These are phyloP conservation scores for Sporisorium graminicola DNA, from an alignment of 1,284 basidiomycete species.

Conservation along the genomic window DNA sequence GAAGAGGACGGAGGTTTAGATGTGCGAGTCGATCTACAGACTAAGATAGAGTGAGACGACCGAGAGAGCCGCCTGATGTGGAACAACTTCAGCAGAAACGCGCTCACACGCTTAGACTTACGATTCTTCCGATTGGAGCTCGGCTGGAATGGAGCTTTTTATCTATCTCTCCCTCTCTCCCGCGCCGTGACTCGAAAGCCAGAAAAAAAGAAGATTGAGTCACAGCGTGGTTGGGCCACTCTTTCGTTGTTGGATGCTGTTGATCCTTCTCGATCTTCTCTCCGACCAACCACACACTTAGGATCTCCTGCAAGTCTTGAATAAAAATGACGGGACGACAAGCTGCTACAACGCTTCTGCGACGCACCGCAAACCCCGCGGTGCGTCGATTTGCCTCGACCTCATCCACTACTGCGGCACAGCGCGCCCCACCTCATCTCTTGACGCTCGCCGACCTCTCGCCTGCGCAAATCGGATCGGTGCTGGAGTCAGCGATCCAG, in stretches of 20 bases:
- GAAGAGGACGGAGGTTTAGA: background rate
- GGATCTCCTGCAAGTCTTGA: background rate
- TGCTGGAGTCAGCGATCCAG: conserved; percentile 76
- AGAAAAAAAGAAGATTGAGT: conserved; percentile 1
- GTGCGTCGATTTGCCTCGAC: conserved; percentile 36
- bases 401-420: conserved; percentile 9
- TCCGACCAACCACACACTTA: background rate
- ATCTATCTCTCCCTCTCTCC: conserved; percentile 1
- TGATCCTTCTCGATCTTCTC: background rate
- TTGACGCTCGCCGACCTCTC: conserved; percentile 87
- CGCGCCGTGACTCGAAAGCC: conserved; percentile 15
- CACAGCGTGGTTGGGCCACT: conserved; percentile 9
- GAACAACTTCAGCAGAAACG: too few relatives aligned
- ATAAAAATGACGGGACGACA: conserved; percentile 36
- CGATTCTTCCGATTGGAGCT: conserved; percentile 9
- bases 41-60: background rate
- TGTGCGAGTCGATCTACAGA: too few relatives aligned
- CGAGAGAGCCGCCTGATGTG: too few relatives aligned
- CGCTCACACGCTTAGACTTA: background rate
- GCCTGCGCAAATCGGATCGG: conserved; percentile 77
- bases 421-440: conserved; percentile 69
- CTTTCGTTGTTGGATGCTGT: background rate
- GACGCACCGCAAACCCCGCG: conserved; percentile 4
- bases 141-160: conserved; percentile 10
- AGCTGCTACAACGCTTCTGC: conserved; percentile 17